phyloP scores from a whole-genome alignment of 2,329 filamentous ascomycete species.

The Truncatella angustata region DNA sequence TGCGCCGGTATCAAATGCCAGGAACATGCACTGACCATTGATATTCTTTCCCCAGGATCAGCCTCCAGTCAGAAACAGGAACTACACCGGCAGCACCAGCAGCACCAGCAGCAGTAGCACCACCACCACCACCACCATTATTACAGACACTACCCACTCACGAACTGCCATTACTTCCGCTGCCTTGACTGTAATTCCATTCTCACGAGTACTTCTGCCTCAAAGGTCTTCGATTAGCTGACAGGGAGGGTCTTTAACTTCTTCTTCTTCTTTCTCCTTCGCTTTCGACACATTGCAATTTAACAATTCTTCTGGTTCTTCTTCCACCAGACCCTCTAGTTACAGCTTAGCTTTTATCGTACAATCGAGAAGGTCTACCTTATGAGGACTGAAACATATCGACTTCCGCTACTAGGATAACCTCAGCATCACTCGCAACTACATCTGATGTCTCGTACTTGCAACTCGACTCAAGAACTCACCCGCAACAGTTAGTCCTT shows the following conservation, averaged over 20 bases:
- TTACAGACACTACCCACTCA: not conserved
- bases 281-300: no score
- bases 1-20: not conserved
- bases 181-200: no score
- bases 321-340: no score
- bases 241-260: no score
- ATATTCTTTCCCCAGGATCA: conserved; percentile 4
- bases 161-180: not conserved
- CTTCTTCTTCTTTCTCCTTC: no score
- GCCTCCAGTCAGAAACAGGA: not conserved
- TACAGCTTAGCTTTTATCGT: no score
- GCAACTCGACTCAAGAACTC: not conserved
- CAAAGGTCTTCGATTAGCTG: no score
- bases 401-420: not conserved
- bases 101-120: not conserved
- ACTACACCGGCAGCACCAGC: not conserved
- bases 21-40: conserved; percentile 5
- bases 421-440: no score
- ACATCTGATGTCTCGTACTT: not conserved
- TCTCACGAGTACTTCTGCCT: no score
- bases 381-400: not conserved
- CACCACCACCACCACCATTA: not conserved
- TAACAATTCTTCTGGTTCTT: no score
- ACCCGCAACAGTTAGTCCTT: not conserved
- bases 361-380: no score